Conservation (phyloP, 352 stramenopile genomes). For the Aphanomyces euteiches region DNA sequence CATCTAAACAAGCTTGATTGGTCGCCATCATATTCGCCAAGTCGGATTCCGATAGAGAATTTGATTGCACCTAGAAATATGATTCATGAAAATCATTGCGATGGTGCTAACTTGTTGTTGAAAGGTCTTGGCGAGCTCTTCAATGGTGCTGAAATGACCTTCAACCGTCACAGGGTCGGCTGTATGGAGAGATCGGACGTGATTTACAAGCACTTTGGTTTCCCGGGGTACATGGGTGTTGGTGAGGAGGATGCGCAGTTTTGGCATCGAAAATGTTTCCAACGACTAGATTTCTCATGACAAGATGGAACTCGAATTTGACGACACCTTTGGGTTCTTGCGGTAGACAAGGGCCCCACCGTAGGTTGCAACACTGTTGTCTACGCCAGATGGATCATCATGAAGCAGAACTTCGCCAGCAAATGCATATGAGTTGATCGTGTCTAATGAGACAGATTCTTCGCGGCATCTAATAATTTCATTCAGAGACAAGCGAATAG, state of each 20-base stretch:
- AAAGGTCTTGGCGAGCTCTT: conserved; percentile 68
- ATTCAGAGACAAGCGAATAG: background rate
- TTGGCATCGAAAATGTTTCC: conserved; percentile 12
- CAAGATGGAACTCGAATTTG: background rate
- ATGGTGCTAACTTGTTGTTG: conserved; percentile 34
- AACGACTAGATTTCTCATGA: conserved; percentile 44
- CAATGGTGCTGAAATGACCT: conserved; percentile 70
- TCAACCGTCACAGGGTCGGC: conserved; percentile 44
- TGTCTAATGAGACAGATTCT: conserved; percentile 29
- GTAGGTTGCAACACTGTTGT: conserved; percentile 89
- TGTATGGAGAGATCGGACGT: conserved; percentile 68
- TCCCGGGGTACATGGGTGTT: conserved; percentile 89
- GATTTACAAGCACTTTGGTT: conserved; percentile 78
- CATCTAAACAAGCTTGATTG: conserved; percentile 77
- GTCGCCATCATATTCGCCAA: conserved; percentile 50
- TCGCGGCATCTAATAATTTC: too few species aligned
- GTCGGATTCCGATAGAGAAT: conserved; percentile 41
- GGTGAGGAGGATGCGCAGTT: conserved; percentile 75
- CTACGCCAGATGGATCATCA: conserved; percentile 85
- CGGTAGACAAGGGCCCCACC: conserved; percentile 81
- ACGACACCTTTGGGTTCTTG: conserved; percentile 42
- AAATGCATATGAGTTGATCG: conserved; percentile 85
- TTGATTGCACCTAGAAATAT: conserved; percentile 29
- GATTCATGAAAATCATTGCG: background rate
- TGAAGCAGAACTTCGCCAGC: conserved; percentile 87